Evolutionary conservation across 2,329 filamentous ascomycete genomes (phyloP).

Genomic region (Pseudogymnoascus sp.): DNA sequence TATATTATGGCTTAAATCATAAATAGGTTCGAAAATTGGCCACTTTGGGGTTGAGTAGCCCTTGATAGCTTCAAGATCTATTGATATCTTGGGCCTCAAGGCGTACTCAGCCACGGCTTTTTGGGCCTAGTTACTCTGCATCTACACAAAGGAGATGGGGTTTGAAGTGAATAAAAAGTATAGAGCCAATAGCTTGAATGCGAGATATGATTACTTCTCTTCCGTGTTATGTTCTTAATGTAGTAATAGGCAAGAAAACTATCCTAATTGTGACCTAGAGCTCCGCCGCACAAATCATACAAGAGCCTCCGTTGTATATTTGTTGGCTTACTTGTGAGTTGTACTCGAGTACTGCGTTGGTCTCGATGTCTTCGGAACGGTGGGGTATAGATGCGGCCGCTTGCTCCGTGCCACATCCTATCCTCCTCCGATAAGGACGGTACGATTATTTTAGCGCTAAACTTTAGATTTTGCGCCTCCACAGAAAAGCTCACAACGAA

Average conservation of each 20-base stretch:
- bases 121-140: not conserved
- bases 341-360: not conserved
- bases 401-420: not conserved
- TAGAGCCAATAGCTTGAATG: not conserved
- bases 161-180: not conserved
- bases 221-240: not conserved
- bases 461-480: slow-evolving; percentile 11
- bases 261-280: not conserved
- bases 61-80: not conserved
- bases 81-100: not conserved
- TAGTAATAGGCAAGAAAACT: not conserved
- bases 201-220: not conserved
- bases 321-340: not conserved
- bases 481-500: slow-evolving; percentile 9
- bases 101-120: not conserved
- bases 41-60: not conserved
- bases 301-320: not conserved
- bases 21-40: not conserved
- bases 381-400: slow-evolving; percentile 1
- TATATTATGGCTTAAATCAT: not conserved
- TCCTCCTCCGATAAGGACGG: slow-evolving; percentile 5
- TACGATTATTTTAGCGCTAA: slow-evolving; percentile 11
- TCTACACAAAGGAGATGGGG: not conserved
- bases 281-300: not conserved
- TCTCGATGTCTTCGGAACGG: not conserved